These are phyloP conservation scores for Ceratobasidium papillatum DNA, from an alignment of 1,284 basidiomycete species.

Conservation along the genomic window DNA sequence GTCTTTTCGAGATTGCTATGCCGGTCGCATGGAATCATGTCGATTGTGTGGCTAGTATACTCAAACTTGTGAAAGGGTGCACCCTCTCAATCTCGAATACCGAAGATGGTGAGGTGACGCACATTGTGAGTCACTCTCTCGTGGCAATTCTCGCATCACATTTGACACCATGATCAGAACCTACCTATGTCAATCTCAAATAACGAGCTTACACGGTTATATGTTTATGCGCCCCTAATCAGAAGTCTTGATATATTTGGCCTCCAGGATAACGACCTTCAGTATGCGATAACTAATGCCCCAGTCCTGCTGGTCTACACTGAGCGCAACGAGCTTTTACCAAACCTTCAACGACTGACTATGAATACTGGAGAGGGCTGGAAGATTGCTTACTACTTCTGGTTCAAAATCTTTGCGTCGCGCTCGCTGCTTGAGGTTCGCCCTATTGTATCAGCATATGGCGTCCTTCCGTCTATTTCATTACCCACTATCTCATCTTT, in stretches of 20 bases:
- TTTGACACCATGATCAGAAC: neutral
- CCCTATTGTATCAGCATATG: too few species aligned
- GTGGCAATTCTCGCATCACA: neutral
- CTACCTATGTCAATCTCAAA: neutral
- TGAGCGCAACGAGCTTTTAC: neutral
- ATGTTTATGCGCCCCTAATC: constrained; percentile 2
- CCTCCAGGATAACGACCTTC: neutral
- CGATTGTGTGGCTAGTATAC: neutral
- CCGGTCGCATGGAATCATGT: constrained; percentile 11
- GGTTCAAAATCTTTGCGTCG: constrained; percentile 16
- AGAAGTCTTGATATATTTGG: neutral
- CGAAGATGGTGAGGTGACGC: neutral
- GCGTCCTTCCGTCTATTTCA: neutral
- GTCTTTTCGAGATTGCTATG: neutral
- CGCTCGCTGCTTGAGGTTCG: neutral
- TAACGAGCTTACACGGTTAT: neutral
- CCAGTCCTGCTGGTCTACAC: neutral
- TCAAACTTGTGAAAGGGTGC: neutral
- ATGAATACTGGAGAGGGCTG: neutral
- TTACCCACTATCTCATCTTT: neutral
- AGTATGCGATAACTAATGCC: neutral
- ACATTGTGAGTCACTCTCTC: neutral
- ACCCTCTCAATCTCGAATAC: neutral
- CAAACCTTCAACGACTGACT: neutral
- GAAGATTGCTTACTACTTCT: neutral